Base-by-base conservation (phyloP, 768 basidiomycete species). In the Aureoboletus auriporus region DNA sequence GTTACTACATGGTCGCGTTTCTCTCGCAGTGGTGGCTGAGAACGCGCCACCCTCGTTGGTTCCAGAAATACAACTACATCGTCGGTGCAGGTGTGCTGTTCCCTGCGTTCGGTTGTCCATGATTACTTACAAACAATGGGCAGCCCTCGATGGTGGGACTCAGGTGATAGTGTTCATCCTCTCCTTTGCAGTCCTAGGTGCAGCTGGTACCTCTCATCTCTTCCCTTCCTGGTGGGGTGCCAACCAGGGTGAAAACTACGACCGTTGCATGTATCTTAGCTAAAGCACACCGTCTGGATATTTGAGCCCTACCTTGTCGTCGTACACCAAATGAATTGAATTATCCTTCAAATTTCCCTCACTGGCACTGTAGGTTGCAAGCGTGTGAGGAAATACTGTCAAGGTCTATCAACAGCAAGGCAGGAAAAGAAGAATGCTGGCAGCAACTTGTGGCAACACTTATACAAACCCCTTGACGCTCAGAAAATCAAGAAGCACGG, bases 201-300 rank as follows among this genome's bases (percentile, higher is more conserved):
- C 74, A 10, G 69, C 74, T 5, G 78, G 79, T 13, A 57, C 63
- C 1, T 57, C 76, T 0, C 74, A 77, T 52, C 53, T 75, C 23
- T 81, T 80, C 66, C 75, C 79, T 17, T 53, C 70, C 47, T 80
- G 79, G 80, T 80, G 77, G 80, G 77, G 77, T n/a, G 77, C 78
- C 10, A 79, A 81, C 56, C 77, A 80, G 49, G 60, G 58, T 30
- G 76, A 76, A 55, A 67, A 73, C 55, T 69, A 64, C 20, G 63
- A 63, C 39, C 58, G 23, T 12, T 65, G 63, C 34, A 20, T 51
- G 39, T 42, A 47, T 9, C 38, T 33, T 6, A 34, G n/a, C 16
- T 46, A 46, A 23, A 23, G 2, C 20, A 23, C 20, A 23, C 20
- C 4, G 20, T 23, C 20, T 23, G 20, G 20, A 23, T 23, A 23